phyloP scores from a whole-genome alignment of 441 rosid genomes.

The Bocquillonia castaneifolia region DNA sequence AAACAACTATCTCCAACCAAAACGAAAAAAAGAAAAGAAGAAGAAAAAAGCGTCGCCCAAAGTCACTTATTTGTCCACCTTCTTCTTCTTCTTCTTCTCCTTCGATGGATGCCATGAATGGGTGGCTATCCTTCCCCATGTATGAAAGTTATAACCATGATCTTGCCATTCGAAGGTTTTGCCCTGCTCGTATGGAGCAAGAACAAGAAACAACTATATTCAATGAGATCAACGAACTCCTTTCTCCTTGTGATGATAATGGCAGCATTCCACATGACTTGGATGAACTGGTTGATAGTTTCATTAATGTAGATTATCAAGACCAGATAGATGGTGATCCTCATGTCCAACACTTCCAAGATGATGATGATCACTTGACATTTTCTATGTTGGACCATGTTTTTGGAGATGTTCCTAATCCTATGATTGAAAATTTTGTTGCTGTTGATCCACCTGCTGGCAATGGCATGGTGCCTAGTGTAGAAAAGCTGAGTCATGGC shows the following conservation, averaged over 20 bases:
- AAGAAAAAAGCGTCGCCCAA: too few relatives aligned
- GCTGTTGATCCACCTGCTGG: conserved; percentile 7
- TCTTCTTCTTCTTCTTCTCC: too few relatives aligned
- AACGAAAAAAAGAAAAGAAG: too few relatives aligned
- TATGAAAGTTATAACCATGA: conserved; percentile 42
- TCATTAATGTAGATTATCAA: conserved; percentile 45
- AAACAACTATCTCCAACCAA: too few relatives aligned
- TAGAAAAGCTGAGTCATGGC: conserved; percentile 34
- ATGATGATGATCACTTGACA: conserved; percentile 3
- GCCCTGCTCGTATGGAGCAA: conserved; percentile 56
- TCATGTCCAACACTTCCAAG: conserved; percentile 19
- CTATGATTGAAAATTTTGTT: conserved; percentile 21
- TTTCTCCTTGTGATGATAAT: conserved; percentile 23
- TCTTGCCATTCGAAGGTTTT: conserved; percentile 56
- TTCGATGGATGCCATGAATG: conserved; percentile 40
- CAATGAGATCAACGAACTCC: conserved; percentile 23
- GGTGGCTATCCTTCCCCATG: conserved; percentile 33
- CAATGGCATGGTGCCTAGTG: conserved; percentile 29
- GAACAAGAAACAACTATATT: conserved; percentile 38
- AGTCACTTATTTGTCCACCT: too few relatives aligned
- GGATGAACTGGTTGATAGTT: conserved; percentile 58
- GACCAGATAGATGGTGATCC: conserved; percentile 4
- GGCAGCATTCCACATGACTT: conserved; percentile 19
- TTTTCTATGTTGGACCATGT: conserved; percentile 24
- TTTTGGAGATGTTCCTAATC: conserved; percentile 23